A percentile compares a stretch with the other conserved stretches of the same genome.
These are phyloP conservation scores for Plasmodium ovale DNA, from an alignment of 169 alveolate species.

Conservation along the genomic window DNA sequence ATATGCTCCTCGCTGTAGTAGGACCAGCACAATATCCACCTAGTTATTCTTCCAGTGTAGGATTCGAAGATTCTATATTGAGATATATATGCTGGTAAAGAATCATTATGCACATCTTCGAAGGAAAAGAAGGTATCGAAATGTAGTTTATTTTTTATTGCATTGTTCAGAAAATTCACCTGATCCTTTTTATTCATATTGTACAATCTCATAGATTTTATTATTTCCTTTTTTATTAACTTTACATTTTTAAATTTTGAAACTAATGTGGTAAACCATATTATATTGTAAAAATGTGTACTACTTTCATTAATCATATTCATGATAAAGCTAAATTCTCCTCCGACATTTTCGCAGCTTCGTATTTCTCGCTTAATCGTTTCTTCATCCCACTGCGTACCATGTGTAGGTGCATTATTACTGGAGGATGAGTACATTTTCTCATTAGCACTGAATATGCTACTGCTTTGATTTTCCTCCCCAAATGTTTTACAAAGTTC, in stretches of 20 bases:
- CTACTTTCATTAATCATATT: constrained; percentile 84
- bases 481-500: neutral
- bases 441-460: neutral
- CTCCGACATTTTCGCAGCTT: constrained; percentile 24
- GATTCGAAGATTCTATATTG: constrained; percentile 83
- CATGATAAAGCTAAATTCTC: constrained; percentile 82
- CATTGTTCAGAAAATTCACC: constrained; percentile 72
- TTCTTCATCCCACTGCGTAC: neutral
- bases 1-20: constrained; percentile 81
- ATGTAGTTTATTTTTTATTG: constrained; percentile 42
- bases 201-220: constrained; percentile 81
- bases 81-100: constrained; percentile 75
- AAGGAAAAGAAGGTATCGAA: constrained; percentile 18
- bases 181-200: constrained; percentile 67
- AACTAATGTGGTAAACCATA: constrained; percentile 85
- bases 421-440: neutral
- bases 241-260: constrained; percentile 81
- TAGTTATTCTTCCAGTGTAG: constrained; percentile 79
- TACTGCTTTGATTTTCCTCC: neutral
- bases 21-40: constrained; percentile 87
- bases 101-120: constrained; percentile 12
- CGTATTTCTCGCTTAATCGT: neutral
- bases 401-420: neutral
- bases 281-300: constrained; percentile 75
- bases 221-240: constrained; percentile 80